A percentile compares a stretch with the other conserved stretches of the same genome.
Evolutionary conservation across 805 yeast genomes (phyloP).

Genomic region (Yamadazyma kitorensis): DNA sequence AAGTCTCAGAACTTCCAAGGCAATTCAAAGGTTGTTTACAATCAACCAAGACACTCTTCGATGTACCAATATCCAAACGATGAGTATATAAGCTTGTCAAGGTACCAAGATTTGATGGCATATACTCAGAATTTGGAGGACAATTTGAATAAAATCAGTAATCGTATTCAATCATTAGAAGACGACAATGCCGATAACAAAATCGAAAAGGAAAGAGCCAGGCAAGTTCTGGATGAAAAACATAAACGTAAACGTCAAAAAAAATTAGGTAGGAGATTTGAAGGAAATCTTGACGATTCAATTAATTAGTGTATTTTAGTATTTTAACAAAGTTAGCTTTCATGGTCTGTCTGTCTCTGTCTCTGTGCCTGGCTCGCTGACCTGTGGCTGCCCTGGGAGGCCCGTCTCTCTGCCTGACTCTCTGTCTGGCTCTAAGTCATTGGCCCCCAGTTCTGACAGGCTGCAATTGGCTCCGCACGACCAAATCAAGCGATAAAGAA

Average conservation of each 20-base stretch:
- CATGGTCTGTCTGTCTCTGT: no score
- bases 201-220: slow-evolving; percentile 14
- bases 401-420: no score
- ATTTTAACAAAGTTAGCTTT: no score
- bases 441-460: no score
- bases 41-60: slow-evolving; percentile 6
- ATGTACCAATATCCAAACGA: slow-evolving; percentile 11
- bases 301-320: no score
- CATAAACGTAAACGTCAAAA: slow-evolving; percentile 8
- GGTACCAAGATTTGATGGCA: slow-evolving; percentile 33
- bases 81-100: slow-evolving; percentile 23
- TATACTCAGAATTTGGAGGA: slow-evolving; percentile 33
- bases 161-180: slow-evolving; percentile 25
- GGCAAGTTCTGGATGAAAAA: slow-evolving; percentile 9
- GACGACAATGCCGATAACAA: slow-evolving; percentile 19
- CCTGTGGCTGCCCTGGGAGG: no score
- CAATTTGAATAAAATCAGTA: slow-evolving; percentile 23
- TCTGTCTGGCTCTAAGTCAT: no score
- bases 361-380: no score
- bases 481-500: no score
- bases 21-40: slow-evolving; percentile 4
- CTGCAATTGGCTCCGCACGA: no score
- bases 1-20: no score
- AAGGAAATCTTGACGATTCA: no score
- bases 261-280: not conserved